Percentiles rank a stretch among this genome's conserved stretches.
Evolutionary conservation across 1,139 yeast genomes (phyloP).

Genomic region (Suhomyces coccinellae): DNA sequence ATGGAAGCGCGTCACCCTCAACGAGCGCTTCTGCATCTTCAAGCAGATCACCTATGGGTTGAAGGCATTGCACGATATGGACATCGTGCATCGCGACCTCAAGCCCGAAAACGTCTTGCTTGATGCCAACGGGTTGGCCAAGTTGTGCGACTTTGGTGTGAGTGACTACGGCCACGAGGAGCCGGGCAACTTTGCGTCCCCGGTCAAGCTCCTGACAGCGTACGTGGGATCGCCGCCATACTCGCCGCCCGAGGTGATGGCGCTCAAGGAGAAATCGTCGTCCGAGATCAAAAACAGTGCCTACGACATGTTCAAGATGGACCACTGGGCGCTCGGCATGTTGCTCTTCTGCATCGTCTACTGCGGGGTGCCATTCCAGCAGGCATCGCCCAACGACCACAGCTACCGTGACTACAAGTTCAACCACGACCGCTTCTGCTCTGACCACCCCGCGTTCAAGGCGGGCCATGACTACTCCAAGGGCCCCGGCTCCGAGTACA

Average conservation of each 20-base stretch:
- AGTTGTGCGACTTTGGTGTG: constrained; percentile 77
- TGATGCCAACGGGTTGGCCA: constrained; percentile 58
- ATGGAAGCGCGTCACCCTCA: constrained; percentile 46
- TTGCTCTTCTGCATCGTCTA: constrained; percentile 59
- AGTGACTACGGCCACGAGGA: constrained; percentile 61
- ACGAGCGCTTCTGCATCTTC: constrained; percentile 61
- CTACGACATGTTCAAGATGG: constrained; percentile 70
- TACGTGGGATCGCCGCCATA: constrained; percentile 81
- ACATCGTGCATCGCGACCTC: constrained; percentile 63
- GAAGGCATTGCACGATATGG: constrained; percentile 54
- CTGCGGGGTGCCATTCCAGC: constrained; percentile 60
- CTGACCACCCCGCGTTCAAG: constrained; percentile 56
- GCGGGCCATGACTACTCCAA: constrained; percentile 42
- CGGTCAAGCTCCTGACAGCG: constrained; percentile 44
- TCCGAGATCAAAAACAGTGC: constrained; percentile 43
- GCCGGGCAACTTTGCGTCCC: constrained; percentile 54
- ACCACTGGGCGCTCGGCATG: constrained; percentile 74
- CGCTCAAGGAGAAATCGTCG: constrained; percentile 41
- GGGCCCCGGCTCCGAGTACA: constrained; percentile 71
- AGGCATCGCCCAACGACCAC: constrained; percentile 51
- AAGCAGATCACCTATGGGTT: constrained; percentile 58
- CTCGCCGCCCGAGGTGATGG: constrained; percentile 75
- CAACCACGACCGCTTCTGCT: constrained; percentile 50
- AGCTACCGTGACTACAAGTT: constrained; percentile 58
- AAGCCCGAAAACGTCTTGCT: constrained; percentile 66